Evolutionary conservation across 164 flowering plant species (phyloP), one percentile per base, ranked within the genome.

Genomic region (Kalanchoe fedtschenkoi): DNA sequence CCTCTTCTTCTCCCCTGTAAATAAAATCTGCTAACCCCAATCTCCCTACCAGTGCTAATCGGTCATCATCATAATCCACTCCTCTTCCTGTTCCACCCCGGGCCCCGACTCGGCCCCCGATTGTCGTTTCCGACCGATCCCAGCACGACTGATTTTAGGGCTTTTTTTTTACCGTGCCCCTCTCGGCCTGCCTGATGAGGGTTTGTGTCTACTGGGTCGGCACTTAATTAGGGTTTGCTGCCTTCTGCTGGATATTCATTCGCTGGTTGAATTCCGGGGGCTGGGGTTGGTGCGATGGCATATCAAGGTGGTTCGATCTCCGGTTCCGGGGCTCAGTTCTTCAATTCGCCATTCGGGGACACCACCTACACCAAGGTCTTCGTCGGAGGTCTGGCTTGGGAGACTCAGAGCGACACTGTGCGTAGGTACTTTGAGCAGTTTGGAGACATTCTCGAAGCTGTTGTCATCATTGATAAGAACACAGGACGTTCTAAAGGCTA

Each of bases 321-420:
- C 55, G 68, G 76, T 68, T 78, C 88, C 4, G 89, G 87, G 41
- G 75, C 75, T 58, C 89, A 80, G n/a, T 84, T 74, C 74, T n/a
- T 80, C 80, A 87, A 82, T 69, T 89, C 95, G 37, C 85, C 89
- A 47, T 89, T 88, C 69, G 99, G 99, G 28, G 99, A 95, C 53
- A 91, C 99, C 1, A 95, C 96, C 16, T 81, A 69, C 68, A 93
- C 99, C 57, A 93, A 93, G 75, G 92, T 93, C 56, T 93, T 93
- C 56, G 97, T 93, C 7, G 99, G 99, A 19, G 99, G 99, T 3
- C 73, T 93, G 59, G 99, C 99, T 6, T 95, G 99, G 99, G 99
- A 95, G 77, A 95, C 99, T 6, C 91, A 86, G 68, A 95, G 95
- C 69, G 95, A 88, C 29, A 84, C 96, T 55, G 60, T 95, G 83